Evolutionary conservation across 306 rosid genomes (phyloP).

Genomic region (Acacia acuminata): DNA sequence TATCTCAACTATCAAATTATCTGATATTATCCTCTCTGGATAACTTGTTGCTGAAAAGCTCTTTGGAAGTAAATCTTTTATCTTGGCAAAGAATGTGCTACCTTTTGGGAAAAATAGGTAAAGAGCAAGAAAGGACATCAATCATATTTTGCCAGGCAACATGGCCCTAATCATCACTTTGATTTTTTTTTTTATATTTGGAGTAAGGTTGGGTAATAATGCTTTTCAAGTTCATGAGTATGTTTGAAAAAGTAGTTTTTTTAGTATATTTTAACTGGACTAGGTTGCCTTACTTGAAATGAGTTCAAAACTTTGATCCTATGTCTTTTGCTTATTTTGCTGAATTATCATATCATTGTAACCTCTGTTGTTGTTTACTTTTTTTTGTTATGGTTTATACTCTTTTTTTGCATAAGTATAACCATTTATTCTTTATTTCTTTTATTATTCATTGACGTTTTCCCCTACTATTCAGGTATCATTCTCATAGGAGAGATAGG

Average conservation of each 20-base stretch:
- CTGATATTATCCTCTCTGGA: not conserved
- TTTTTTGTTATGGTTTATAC: not conserved
- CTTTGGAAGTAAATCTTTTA: not conserved
- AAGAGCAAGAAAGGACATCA: not conserved
- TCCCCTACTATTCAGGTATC: slow-evolving; percentile 56
- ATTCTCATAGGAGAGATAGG: slow-evolving; percentile 97
- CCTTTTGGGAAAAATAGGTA: not conserved
- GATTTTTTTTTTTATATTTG: not conserved
- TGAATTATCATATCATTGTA: not conserved
- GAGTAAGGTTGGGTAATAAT: not conserved
- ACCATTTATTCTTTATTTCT: not conserved
- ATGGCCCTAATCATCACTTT: not conserved
- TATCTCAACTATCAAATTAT: not conserved
- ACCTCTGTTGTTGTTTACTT: not conserved
- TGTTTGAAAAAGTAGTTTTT: not conserved
- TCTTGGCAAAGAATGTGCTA: not conserved
- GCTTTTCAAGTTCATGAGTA: not conserved
- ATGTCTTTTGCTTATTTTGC: not conserved
- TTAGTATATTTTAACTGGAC: not conserved
- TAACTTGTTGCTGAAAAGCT: not conserved
- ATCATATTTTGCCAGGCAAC: not conserved
- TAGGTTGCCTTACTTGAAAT: not conserved
- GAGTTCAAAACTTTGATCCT: not conserved
- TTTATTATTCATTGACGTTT: not conserved
- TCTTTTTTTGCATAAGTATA: not conserved